Percentiles rank a stretch among this genome's conserved stretches.
Evolutionary conservation across 768 basidiomycete genomes (phyloP).

Genomic region (Macrolepiota albuminosa): DNA sequence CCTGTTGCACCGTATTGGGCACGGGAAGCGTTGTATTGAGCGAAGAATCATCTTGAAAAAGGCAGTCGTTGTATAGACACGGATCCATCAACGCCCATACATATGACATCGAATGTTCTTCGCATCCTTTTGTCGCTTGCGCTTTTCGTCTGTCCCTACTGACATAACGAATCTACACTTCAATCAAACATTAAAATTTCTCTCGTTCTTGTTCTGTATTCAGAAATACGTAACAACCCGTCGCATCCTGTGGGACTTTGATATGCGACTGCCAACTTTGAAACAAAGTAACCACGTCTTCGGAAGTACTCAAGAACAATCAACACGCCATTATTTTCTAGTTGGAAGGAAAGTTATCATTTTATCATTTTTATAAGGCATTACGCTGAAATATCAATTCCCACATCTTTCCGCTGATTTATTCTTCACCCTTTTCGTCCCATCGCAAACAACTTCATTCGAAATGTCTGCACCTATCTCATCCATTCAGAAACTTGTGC

Average conservation of each 20-base stretch:
- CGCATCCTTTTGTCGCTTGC: not conserved
- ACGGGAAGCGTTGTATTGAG: not conserved
- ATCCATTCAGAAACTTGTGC: not conserved
- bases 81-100: not conserved
- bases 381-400: not conserved
- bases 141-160: not conserved
- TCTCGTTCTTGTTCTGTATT: not conserved
- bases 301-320: not conserved
- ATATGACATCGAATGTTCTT: not conserved
- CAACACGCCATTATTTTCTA: no score
- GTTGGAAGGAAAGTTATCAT: not conserved
- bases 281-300: not conserved
- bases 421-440: not conserved
- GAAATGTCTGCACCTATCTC: not conserved
- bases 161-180: not conserved
- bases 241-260: not conserved
- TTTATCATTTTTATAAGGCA: not conserved
- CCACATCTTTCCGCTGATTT: not conserved
- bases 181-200: not conserved
- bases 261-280: not conserved
- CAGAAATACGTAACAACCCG: not conserved
- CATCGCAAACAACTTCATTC: not conserved
- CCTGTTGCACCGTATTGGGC: not conserved
- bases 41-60: not conserved
- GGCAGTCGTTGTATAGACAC: not conserved